phyloP scores from a whole-genome alignment of 768 basidiomycete species.

The Chalciporus chontae region DNA sequence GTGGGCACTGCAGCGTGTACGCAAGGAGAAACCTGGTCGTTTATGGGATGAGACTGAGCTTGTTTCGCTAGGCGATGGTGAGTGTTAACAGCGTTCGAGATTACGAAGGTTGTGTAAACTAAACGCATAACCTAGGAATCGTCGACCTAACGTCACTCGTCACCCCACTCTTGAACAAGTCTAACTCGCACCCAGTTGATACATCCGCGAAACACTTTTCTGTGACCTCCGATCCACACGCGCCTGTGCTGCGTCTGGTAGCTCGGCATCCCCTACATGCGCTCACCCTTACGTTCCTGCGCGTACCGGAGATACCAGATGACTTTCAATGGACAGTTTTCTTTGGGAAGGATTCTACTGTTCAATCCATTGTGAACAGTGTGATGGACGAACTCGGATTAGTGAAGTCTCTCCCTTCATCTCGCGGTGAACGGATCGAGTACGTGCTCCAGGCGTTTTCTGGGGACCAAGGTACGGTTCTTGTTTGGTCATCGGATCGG shows the following conservation, averaged over 20 bases:
- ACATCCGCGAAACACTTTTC: conserved; percentile 57
- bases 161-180: conserved; percentile 49
- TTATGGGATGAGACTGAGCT: conserved; percentile 74
- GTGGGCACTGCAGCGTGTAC: conserved; percentile 70
- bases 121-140: conserved; percentile 43
- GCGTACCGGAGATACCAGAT: conserved; percentile 77
- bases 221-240: conserved; percentile 63
- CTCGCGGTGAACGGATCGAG: conserved; percentile 59
- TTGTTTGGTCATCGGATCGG: not conserved
- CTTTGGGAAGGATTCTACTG: conserved; percentile 54
- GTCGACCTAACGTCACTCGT: conserved; percentile 43
- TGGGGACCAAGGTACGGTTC: conserved; percentile 47
- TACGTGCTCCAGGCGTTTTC: conserved; percentile 69
- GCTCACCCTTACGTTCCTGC: conserved; percentile 51
- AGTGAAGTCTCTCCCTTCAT: conserved; percentile 57
- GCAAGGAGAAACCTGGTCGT: conserved; percentile 54
- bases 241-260: conserved; percentile 65
- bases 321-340: conserved; percentile 64
- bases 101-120: not conserved
- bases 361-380: conserved; percentile 48
- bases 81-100: conserved; percentile 4
- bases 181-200: conserved; percentile 27
- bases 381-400: conserved; percentile 67
- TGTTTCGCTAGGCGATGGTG: conserved; percentile 61
- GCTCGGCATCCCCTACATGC: conserved; percentile 62